Base-by-base conservation (phyloP, 805 yeast genomes). In the Nakazawaea holstii region DNA sequence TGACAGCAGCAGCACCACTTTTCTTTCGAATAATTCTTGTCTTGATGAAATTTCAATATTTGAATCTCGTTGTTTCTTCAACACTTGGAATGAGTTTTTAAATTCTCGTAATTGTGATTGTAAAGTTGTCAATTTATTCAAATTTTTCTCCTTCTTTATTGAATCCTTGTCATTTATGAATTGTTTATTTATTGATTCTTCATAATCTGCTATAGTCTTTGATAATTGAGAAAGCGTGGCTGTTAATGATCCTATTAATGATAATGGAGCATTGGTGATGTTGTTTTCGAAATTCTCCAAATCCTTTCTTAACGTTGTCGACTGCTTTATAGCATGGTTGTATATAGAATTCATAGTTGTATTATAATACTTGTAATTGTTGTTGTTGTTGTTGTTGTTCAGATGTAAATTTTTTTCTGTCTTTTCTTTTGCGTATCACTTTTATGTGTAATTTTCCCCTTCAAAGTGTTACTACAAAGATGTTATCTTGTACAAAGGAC, bases 271-370 rank as follows among this genome's bases (percentile, higher is more conserved):
- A 3, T 82, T 74, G 13, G 79, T 73, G 8, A 87, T 73, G 51
- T 84, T 79, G 40, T 73, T 68, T 58, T 84, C 91, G 54, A 92
- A 83, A 45, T 70, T 65, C 15, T 76, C 71, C 42, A 92, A 66
- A 56, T 90, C 97, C 51, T 77, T 77, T 49, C 81, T 77, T 45
- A 92, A 67, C 27, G 82, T 73, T 56, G 80, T 87, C 29, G 89
- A 79, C 65, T 91, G 97, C 64, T 88, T 89, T 46, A 86, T 73
- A 8, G 96, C 97, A 64, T 88, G 95, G 67, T 88, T 92, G 68
- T 84, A 89, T 45, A 91, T 72, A 27, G 96, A 82, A 67, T 90
- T 91, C 98, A 46, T 46, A 20, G 5, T 20, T 20, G 24, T 24
- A 8, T 30, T 6, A 6, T 75, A 43, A 35, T 10, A 17, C n/a